Evolutionary conservation across 176 grass and related monocot genomes (phyloP).

Genomic region (Olyra latifolia): DNA sequence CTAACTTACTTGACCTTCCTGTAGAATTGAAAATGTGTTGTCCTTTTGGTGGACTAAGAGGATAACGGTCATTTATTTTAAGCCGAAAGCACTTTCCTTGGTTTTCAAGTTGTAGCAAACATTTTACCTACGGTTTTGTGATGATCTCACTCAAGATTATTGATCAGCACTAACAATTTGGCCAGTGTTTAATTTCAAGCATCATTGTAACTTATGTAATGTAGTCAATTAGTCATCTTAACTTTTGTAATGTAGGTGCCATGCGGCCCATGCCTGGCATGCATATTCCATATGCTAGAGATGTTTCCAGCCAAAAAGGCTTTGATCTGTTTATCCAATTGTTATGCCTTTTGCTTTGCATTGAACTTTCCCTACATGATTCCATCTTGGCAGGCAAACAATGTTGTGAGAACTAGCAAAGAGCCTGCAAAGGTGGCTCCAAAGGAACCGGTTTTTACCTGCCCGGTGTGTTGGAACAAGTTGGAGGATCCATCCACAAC

Average conservation of each 20-base stretch:
- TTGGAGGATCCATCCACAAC: conserved; percentile 74
- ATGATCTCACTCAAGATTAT: conserved; percentile 12
- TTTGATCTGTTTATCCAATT: neutral
- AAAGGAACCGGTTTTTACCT: conserved; percentile 70
- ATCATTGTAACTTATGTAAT: conserved; percentile 5
- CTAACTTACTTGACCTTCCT: neutral
- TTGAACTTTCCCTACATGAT: conserved; percentile 13
- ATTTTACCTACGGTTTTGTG: neutral
- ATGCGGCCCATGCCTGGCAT: neutral
- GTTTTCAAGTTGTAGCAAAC: neutral
- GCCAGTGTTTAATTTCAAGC: neutral
- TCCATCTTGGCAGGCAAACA: conserved; percentile 26
- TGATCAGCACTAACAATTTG: neutral
- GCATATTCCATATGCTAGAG: neutral
- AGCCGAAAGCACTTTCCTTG: neutral
- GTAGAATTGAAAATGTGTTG: neutral
- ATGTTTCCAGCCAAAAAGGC: conserved; percentile 8
- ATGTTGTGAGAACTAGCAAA: conserved; percentile 10
- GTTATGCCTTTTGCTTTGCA: neutral
- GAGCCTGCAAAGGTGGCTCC: conserved; percentile 40
- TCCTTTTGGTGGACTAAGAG: neutral
- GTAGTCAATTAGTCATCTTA: no score
- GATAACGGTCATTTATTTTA: neutral
- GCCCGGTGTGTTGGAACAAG: conserved; percentile 82
- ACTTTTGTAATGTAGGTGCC: conserved; percentile 12